These are phyloP conservation scores for Lipomyces yamadae DNA, from an alignment of 805 yeast genomes.

Conservation along the genomic window DNA sequence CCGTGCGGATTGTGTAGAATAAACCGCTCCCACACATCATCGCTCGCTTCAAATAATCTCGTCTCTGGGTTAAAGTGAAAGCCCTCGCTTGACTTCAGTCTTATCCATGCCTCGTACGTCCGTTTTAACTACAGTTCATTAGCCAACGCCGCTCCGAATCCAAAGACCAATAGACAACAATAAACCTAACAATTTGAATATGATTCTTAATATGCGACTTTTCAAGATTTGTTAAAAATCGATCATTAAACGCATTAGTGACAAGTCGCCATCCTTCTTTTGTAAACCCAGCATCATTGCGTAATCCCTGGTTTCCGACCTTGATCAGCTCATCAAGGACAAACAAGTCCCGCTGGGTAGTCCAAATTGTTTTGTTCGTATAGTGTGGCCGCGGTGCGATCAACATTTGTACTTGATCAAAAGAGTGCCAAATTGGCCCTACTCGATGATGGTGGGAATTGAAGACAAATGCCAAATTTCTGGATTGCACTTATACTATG, in stretches of 20 bases:
- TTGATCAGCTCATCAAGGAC: conserved; percentile 19
- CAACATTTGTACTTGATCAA: not conserved
- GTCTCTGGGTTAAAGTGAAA: conserved; percentile 22
- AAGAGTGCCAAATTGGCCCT: not conserved
- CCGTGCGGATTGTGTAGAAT: conserved; percentile 18
- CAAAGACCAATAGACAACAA: not conserved
- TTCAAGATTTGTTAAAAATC: conserved; percentile 24
- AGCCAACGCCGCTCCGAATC: not conserved
- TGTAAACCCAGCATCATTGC: conserved; percentile 25
- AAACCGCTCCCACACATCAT: conserved; percentile 22
- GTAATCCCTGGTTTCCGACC: conserved; percentile 15
- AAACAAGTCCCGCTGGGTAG: conserved; percentile 21
- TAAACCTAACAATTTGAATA: conserved; percentile 22
- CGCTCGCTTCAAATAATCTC: conserved; percentile 23
- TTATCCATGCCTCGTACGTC: conserved; percentile 28
- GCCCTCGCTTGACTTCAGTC: conserved; percentile 15
- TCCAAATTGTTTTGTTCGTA: conserved; percentile 32
- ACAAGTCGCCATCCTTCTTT: conserved; percentile 32
- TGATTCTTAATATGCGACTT: conserved; percentile 33
- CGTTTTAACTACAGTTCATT: conserved; percentile 20
- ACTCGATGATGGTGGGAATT: not conserved
- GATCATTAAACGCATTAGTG: conserved; percentile 23
- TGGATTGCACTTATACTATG: too few relatives aligned
- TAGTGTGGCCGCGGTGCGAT: conserved; percentile 26
- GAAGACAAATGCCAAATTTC: not conserved